These are phyloP conservation scores for Talaromyces verruculosus DNA, from an alignment of 2,329 filamentous ascomycete genomes.

Conservation along the genomic window DNA sequence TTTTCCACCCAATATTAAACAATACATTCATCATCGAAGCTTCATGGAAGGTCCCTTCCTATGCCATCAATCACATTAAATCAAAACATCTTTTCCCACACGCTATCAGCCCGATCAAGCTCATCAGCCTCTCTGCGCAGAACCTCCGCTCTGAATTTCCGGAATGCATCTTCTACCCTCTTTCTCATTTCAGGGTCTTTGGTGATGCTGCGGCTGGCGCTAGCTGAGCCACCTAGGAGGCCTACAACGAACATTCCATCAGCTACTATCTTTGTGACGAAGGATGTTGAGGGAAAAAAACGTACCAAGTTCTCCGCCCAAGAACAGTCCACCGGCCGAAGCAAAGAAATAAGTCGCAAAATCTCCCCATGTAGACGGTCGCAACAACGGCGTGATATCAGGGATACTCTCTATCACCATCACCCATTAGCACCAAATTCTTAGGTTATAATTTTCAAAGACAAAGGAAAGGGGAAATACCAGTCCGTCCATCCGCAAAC, in stretches of 20 bases:
- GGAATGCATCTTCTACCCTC: conserved; percentile 64
- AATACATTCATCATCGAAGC: background rate
- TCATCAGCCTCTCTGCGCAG: conserved; percentile 59
- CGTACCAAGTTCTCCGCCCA: conserved; percentile 60
- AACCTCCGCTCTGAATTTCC: conserved; percentile 63
- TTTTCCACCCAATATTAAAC: background rate
- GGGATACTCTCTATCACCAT: conserved; percentile 57
- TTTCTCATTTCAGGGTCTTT: conserved; percentile 54
- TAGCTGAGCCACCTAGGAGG: conserved; percentile 57
- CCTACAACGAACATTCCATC: conserved; percentile 28
- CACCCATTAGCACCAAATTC: background rate
- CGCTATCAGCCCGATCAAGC: conserved; percentile 49
- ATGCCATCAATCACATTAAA: background rate
- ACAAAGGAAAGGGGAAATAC: conserved; percentile 35
- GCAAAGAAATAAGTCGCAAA: conserved; percentile 64
- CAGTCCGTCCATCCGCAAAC: conserved; percentile 61
- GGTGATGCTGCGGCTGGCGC: conserved; percentile 55
- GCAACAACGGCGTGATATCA: conserved; percentile 58
- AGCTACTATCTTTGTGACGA: no score
- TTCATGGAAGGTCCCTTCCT: background rate
- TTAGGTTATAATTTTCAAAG: background rate
- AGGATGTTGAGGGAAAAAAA: no score
- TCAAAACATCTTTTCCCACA: conserved; percentile 31
- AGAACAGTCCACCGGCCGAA: conserved; percentile 59
- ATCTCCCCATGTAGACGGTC: conserved; percentile 60